Evolutionary conservation across 805 yeast genomes (phyloP).

Genomic region (Candida ponderosae): DNA sequence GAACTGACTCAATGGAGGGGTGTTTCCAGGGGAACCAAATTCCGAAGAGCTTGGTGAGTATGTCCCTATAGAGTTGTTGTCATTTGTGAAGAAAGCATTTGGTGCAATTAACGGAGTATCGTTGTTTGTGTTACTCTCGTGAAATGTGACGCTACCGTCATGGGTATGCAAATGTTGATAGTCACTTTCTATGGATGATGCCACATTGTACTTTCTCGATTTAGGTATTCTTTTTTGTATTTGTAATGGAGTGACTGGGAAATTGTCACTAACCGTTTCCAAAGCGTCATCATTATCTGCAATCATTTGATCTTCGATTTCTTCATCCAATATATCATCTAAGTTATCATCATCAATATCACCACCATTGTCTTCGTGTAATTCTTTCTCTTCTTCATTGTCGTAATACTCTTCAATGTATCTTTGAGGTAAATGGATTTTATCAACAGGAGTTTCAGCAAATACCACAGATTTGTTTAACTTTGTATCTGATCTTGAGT

Average conservation of each 20-base stretch:
- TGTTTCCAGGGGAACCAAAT: slow-evolving; percentile 29
- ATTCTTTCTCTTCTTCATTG: slow-evolving; percentile 10
- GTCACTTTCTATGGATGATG: slow-evolving; percentile 15
- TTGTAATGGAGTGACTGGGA: slow-evolving; percentile 16
- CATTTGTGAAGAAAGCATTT: slow-evolving; percentile 21
- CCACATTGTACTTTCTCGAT: slow-evolving; percentile 3
- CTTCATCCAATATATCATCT: slow-evolving; percentile 19
- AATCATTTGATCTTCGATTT: slow-evolving; percentile 27
- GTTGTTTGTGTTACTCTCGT: no score
- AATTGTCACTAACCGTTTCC: slow-evolving; percentile 9
- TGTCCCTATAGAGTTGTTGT: slow-evolving; percentile 34
- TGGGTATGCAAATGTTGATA: no score
- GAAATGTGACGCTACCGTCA: no score
- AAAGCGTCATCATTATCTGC: slow-evolving; percentile 10
- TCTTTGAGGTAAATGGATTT: slow-evolving; percentile 1
- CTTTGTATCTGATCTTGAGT: background rate
- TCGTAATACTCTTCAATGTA: slow-evolving; percentile 6
- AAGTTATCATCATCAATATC: slow-evolving; percentile 16
- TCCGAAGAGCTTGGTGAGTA: slow-evolving; percentile 40
- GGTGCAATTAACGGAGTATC: slow-evolving; percentile 16
- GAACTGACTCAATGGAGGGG: slow-evolving; percentile 11
- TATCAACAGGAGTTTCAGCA: background rate
- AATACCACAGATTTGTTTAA: slow-evolving; percentile 16
- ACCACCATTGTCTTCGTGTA: slow-evolving; percentile 14
- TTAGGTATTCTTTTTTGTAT: slow-evolving; percentile 10